phyloP scores from a whole-genome alignment of 257 asterid genomes.

The Orobanche coerulescens region DNA sequence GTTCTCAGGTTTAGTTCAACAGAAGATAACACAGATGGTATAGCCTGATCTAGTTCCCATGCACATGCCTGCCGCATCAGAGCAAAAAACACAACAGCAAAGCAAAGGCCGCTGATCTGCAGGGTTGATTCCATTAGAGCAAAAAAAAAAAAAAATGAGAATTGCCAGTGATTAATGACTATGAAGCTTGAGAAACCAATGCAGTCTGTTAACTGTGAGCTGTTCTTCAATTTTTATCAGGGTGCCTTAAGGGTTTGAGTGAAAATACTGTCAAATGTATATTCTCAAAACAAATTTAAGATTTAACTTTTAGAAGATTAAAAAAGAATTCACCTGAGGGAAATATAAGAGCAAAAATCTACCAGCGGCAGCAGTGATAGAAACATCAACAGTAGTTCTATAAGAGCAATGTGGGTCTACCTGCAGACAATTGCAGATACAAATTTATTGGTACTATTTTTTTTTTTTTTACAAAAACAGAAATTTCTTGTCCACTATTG shows the following conservation, averaged over 20 bases:
- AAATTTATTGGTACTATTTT: conserved; percentile 10
- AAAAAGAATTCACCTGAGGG: conserved; percentile 46
- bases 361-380: conserved; percentile 61
- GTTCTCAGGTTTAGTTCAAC: conserved; percentile 78
- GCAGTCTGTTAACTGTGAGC: not conserved
- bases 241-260: not conserved
- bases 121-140: conserved; percentile 29
- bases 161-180: conserved; percentile 1
- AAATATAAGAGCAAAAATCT: conserved; percentile 83
- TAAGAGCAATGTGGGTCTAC: conserved; percentile 99
- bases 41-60: conserved; percentile 75
- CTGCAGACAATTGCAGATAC: conserved; percentile 39
- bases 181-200: conserved; percentile 11
- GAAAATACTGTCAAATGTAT: not conserved
- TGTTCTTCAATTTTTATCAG: not conserved
- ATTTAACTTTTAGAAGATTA: conserved; percentile 3
- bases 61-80: conserved; percentile 88
- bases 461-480: too few relatives aligned
- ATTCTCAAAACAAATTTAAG: not conserved
- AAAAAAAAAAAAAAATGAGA: conserved; percentile 25
- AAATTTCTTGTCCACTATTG: conserved; percentile 12
- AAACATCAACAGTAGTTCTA: conserved; percentile 47
- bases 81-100: conserved; percentile 78
- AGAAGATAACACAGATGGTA: conserved; percentile 79
- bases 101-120: conserved; percentile 74